Evolutionary conservation across 805 yeast genomes (phyloP).

Genomic region (Scheffersomyces amazonensis): DNA sequence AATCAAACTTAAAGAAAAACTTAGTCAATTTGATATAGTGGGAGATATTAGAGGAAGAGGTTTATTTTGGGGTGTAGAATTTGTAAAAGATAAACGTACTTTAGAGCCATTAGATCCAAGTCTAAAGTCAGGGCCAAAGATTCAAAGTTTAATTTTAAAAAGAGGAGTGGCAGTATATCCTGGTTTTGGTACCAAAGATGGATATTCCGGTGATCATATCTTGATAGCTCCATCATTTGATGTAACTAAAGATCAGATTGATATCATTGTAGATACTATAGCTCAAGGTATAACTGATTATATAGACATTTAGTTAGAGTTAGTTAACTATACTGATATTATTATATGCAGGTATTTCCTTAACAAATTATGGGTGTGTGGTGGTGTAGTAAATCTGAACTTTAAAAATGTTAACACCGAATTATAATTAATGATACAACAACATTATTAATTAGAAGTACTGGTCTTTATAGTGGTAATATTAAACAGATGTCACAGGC

Average conservation of each 20-base stretch:
- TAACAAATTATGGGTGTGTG: too few species aligned
- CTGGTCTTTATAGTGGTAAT: too few species aligned
- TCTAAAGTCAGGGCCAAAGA: slow-evolving; percentile 32
- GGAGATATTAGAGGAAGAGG: slow-evolving; percentile 64
- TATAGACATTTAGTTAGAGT: not conserved
- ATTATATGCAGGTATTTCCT: not conserved
- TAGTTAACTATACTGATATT: too few species aligned
- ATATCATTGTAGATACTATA: slow-evolving; percentile 44
- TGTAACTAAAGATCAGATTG: slow-evolving; percentile 29
- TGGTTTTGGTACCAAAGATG: slow-evolving; percentile 28
- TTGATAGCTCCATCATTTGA: slow-evolving; percentile 42
- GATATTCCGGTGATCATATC: slow-evolving; percentile 38
- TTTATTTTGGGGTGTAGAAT: slow-evolving; percentile 54
- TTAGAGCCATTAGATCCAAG: slow-evolving; percentile 44
- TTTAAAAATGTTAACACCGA: too few species aligned
- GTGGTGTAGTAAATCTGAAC: too few species aligned
- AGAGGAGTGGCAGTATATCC: slow-evolving; percentile 48
- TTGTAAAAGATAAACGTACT: slow-evolving; percentile 49
- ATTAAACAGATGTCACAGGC: not conserved
- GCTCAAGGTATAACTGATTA: not conserved
- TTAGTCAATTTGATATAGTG: slow-evolving; percentile 15
- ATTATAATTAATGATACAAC: too few species aligned
- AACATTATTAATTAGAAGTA: too few species aligned
- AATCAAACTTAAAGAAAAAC: slow-evolving; percentile 24
- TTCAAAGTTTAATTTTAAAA: slow-evolving; percentile 30